These are phyloP conservation scores for Rutstroemia sp. DNA, from an alignment of 2,329 filamentous ascomycete species.

Conservation along the genomic window DNA sequence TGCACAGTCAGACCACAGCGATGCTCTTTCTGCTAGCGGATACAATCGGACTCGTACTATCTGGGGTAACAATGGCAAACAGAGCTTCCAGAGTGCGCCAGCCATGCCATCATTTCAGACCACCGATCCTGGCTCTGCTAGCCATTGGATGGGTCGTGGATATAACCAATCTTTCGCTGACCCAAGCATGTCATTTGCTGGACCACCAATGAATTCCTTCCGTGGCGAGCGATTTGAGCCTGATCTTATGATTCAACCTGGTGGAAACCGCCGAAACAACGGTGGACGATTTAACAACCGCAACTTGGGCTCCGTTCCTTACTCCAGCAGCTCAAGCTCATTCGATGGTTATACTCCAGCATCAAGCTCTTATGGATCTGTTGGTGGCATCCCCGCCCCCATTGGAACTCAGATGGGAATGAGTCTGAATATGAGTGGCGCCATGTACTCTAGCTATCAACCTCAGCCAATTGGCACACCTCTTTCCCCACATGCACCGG, in stretches of 20 bases:
- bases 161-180: conserved; percentile 29
- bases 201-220: conserved; percentile 21
- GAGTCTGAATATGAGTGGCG: conserved; percentile 11
- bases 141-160: conserved; percentile 40
- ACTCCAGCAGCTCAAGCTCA: conserved; percentile 29
- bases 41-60: conserved; percentile 49
- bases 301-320: conserved; percentile 20
- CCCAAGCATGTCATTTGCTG: conserved; percentile 19
- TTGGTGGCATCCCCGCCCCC: conserved; percentile 17
- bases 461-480: conserved; percentile 53
- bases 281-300: conserved; percentile 26
- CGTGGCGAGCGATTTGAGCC: conserved; percentile 27
- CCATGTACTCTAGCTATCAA: conserved; percentile 36
- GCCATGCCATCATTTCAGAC: conserved; percentile 20
- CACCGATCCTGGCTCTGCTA: conserved; percentile 30
- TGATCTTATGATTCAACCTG: conserved; percentile 24
- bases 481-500: conserved; percentile 65
- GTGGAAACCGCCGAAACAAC: conserved; percentile 21
- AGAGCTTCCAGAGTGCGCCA: conserved; percentile 27
- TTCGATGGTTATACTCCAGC: conserved; percentile 28
- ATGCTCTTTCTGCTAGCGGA: conserved; percentile 42
- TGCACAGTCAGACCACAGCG: conserved; percentile 48
- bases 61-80: conserved; percentile 42
- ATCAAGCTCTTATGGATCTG: conserved; percentile 24
- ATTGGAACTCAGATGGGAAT: conserved; percentile 19